phyloP scores from a whole-genome alignment of 1,284 basidiomycete genomes.

The Caloboletus firmus region DNA sequence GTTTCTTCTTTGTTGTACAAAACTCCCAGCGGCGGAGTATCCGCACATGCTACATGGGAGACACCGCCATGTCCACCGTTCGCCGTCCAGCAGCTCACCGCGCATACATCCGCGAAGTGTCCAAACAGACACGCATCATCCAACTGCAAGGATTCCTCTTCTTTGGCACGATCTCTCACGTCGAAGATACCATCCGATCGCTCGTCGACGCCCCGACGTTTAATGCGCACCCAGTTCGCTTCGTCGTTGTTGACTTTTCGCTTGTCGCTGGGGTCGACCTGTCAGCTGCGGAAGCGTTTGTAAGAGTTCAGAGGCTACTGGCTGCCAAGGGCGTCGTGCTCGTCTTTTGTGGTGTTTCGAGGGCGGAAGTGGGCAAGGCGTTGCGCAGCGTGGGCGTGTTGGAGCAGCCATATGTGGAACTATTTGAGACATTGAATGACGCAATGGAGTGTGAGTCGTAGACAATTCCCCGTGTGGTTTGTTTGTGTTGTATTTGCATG shows the following conservation, averaged over 20 bases:
- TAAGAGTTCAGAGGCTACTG: constrained; percentile 85
- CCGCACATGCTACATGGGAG: constrained; percentile 75
- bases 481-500: neutral
- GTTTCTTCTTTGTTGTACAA: constrained; percentile 95
- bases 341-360: constrained; percentile 82
- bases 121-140: constrained; percentile 88
- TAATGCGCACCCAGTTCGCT: constrained; percentile 81
- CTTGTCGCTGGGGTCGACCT: constrained; percentile 92
- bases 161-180: constrained; percentile 91
- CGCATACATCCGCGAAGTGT: constrained; percentile 87
- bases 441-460: constrained; percentile 84
- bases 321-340: constrained; percentile 76
- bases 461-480: constrained; percentile 6
- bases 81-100: constrained; percentile 86
- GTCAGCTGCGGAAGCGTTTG: constrained; percentile 93
- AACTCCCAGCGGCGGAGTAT: constrained; percentile 85
- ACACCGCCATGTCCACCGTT: constrained; percentile 87
- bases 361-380: constrained; percentile 68
- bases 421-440: constrained; percentile 85
- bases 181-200: constrained; percentile 78
- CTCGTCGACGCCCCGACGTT: constrained; percentile 77
- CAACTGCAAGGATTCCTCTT: constrained; percentile 93
- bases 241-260: constrained; percentile 84
- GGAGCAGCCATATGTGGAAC: constrained; percentile 74
- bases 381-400: constrained; percentile 76